Conservation (phyloP, 139 green algal genomes). For the Coccomyxa sp. region DNA sequence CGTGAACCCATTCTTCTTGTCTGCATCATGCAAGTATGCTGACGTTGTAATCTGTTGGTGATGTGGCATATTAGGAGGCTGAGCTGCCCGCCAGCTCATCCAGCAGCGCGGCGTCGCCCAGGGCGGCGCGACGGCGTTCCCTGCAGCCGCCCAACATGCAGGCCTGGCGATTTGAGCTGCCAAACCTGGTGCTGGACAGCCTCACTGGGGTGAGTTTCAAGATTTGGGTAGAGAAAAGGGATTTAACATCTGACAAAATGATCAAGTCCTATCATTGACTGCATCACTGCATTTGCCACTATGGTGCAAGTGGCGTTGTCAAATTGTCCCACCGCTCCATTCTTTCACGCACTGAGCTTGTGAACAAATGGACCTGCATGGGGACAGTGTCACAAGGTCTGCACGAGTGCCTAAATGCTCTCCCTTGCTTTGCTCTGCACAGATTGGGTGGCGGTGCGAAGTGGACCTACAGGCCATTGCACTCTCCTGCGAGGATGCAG, state of each 20-base stretch:
- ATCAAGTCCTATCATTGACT: background rate
- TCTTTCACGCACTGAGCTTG: too few relatives aligned
- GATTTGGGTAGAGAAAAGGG: too few relatives aligned
- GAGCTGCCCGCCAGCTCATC: background rate
- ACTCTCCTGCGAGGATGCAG: slow-evolving; percentile 7
- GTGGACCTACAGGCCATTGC: background rate
- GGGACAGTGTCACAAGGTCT: too few relatives aligned
- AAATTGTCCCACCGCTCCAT: too few relatives aligned
- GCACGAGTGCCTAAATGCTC: too few relatives aligned
- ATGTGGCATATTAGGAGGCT: background rate
- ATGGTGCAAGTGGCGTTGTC: too few relatives aligned
- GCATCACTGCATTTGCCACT: background rate
- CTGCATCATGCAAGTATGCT: too few relatives aligned
- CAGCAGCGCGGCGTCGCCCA: background rate
- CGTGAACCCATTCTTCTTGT: too few relatives aligned
- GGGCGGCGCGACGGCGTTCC: background rate
- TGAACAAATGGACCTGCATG: too few relatives aligned
- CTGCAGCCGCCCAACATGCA: background rate
- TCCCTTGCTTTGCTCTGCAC: background rate
- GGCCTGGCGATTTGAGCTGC: background rate
- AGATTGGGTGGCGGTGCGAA: background rate
- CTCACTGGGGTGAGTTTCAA: background rate
- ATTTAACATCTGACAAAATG: too few relatives aligned
- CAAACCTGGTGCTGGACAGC: slow-evolving; percentile 5
- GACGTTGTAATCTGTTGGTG: too few relatives aligned